Percentiles rank a stretch among this genome's conserved stretches.
Conservation (phyloP, 2,329 filamentous ascomycete genomes). For the Hypomyces rosellus region DNA sequence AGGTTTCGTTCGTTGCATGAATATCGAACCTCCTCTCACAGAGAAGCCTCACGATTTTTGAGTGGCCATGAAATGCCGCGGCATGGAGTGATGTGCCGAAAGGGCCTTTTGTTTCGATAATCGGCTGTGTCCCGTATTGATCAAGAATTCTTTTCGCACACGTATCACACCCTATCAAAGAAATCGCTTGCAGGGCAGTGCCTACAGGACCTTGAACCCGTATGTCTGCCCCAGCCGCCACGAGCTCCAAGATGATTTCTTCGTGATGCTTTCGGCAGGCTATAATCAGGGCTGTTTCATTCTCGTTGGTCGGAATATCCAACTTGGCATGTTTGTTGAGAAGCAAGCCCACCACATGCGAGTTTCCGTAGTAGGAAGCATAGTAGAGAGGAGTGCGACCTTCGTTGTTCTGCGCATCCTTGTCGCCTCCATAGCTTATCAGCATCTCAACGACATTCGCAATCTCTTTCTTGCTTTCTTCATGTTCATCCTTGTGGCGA, state of each 20-base stretch:
- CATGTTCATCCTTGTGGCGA: too few species aligned
- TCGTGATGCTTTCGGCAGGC: slow-evolving; percentile 4
- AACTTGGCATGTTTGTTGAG: too few species aligned
- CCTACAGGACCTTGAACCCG: background rate
- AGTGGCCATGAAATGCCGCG: slow-evolving; percentile 1
- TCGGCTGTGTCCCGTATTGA: too few species aligned
- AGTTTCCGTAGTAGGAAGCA: too few species aligned
- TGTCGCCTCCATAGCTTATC: too few species aligned
- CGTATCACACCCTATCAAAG: background rate
- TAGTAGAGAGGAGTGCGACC: too few species aligned
- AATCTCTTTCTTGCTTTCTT: too few species aligned
- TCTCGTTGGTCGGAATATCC: background rate
- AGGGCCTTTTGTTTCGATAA: background rate
- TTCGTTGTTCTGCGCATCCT: too few species aligned
- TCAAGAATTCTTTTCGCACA: background rate
- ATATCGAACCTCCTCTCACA: background rate
- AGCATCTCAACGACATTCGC: too few species aligned
- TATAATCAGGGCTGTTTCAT: background rate
- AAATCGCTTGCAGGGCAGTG: slow-evolving; percentile 1
- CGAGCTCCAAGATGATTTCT: background rate
- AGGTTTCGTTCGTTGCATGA: background rate
- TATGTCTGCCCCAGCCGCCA: background rate
- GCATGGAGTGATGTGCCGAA: slow-evolving; percentile 4
- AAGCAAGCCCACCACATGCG: too few species aligned
- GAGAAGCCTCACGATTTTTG: background rate